Conservation (phyloP, 2,329 filamentous ascomycete genomes). For the Plenodomus biglobosus region DNA sequence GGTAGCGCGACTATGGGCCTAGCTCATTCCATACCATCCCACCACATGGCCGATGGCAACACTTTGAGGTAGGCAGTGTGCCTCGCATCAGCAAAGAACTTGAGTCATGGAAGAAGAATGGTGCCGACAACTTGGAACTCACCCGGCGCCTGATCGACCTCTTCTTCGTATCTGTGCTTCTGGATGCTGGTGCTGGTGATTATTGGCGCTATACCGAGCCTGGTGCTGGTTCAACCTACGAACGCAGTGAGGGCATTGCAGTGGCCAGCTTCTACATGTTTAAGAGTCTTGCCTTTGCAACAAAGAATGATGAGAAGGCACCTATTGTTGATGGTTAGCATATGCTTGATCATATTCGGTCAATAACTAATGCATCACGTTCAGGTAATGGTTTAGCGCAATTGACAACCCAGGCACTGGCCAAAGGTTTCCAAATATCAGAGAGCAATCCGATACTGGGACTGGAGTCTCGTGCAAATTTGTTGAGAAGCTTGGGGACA, state of each 20-base stretch:
- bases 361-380: background rate
- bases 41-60: constrained; percentile 77
- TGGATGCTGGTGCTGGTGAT: constrained; percentile 85
- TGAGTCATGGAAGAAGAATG: constrained; percentile 57
- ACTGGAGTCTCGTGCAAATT: constrained; percentile 75
- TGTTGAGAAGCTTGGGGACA: constrained; percentile 72
- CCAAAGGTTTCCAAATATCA: constrained; percentile 77
- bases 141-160: constrained; percentile 74
- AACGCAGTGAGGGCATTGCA: constrained; percentile 83
- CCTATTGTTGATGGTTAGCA: constrained; percentile 70
- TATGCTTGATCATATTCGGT: constrained; percentile 25
- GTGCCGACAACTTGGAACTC: constrained; percentile 67
- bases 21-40: constrained; percentile 58
- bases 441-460: constrained; percentile 74
- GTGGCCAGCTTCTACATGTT: constrained; percentile 84
- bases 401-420: constrained; percentile 71
- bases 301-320: constrained; percentile 70
- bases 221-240: constrained; percentile 76
- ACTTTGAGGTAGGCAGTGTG: constrained; percentile 73
- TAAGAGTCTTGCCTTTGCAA: constrained; percentile 78
- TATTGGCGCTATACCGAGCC: constrained; percentile 87
- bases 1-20: constrained; percentile 66
- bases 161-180: constrained; percentile 75
- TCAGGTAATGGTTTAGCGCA: constrained; percentile 63
- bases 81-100: constrained; percentile 71